Evolutionary conservation across 805 yeast species (phyloP), one percentile per base, ranked within the genome.

Genomic region (Starmerella apicola): DNA sequence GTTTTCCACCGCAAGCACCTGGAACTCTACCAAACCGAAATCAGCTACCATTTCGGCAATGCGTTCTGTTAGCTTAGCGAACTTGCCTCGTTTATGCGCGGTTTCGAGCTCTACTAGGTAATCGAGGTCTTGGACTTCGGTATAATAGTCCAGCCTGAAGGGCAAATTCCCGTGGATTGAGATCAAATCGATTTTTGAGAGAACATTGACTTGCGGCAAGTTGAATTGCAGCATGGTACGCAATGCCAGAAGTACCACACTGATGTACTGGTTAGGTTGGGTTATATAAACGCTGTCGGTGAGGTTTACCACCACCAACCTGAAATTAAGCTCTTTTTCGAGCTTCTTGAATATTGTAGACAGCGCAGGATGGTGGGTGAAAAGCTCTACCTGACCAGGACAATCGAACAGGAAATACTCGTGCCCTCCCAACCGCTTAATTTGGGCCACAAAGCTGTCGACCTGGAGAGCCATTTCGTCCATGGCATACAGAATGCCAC

Each of bases 361-460:
- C 32, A 93, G 62, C 0, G 95, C 76, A 1, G 77, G 71, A 52
- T 83, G 94, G 54, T 82, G 93, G 3, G 99, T 91, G 61, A 82
- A 91, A 13, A 91, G 68, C 57, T 91, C 99, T 1, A 85, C 91
- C 58, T 91, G 98, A 1, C 98, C 98, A 1, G 96, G 95, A 18
- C 52, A 50, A 58, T 84, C 95, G 61, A 84, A 81, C 3, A 84
- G 64, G 10, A 84, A 58, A 43, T 84, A 84, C 29, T 74, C 77
- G 30, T 71, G 67, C 27, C 64, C 56, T 4, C 80, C 71, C 10
- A 85, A 62, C 24, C 67, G 63, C 42, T 68, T 65, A 24, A 88
- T 64, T 54, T 71, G 74, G 8, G 64, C 62, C 3, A 79, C 54
- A 51, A 84, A 72, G 34, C 67, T 64, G 21, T 78, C 81, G 36